Conservation (phyloP, 2,329 filamentous ascomycete species). For the Paramyrothecium sp. region DNA sequence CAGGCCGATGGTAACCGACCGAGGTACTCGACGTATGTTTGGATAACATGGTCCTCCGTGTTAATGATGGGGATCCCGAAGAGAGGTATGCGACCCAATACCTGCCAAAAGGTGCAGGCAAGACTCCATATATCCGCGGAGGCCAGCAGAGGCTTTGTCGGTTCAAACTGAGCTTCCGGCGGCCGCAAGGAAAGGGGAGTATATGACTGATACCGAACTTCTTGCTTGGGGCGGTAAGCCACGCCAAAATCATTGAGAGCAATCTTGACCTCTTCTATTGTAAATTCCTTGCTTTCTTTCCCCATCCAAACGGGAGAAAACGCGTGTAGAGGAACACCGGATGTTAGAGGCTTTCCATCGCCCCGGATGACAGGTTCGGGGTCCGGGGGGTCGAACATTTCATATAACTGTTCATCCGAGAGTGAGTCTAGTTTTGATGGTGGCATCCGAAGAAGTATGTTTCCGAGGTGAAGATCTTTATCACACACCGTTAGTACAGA, state of each 20-base stretch:
- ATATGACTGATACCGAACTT: slow-evolving; percentile 2
- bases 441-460: slow-evolving; percentile 4
- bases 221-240: slow-evolving; percentile 1
- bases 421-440: slow-evolving; percentile 1
- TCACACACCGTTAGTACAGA: neutral
- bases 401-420: slow-evolving; percentile 1
- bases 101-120: neutral
- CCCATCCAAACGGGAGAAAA: slow-evolving; percentile 1
- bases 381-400: slow-evolving; percentile 1
- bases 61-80: neutral
- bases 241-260: neutral
- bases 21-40: neutral
- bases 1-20: neutral
- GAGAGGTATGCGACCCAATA: neutral
- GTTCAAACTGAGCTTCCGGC: neutral
- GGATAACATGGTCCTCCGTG: neutral
- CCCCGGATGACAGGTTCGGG: slow-evolving; percentile 1
- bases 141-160: neutral
- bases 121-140: neutral
- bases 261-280: neutral
- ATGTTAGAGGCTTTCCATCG: slow-evolving; percentile 1
- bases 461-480: slow-evolving; percentile 4
- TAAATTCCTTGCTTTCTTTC: neutral
- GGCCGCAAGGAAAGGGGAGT: neutral
- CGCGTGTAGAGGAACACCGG: neutral